Conservation (phyloP, 305 asterid genomes). For the Fraxinus nigra region DNA sequence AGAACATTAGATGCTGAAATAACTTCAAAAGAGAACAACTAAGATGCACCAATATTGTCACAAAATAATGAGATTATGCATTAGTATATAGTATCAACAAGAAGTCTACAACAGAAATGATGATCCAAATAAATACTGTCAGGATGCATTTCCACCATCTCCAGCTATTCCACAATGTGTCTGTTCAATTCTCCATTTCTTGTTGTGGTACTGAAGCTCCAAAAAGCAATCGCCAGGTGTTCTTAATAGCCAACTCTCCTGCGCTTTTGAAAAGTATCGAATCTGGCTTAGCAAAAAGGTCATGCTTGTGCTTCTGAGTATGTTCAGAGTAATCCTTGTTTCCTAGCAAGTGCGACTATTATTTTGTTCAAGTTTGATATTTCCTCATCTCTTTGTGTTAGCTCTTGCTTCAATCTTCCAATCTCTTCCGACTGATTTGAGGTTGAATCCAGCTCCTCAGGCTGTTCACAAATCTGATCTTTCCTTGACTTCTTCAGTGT, state of each 20-base stretch:
- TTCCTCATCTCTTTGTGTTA: constrained; percentile 58
- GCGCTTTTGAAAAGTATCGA: not conserved
- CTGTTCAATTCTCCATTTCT: not conserved
- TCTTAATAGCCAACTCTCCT: not conserved
- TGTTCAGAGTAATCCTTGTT: constrained; percentile 61
- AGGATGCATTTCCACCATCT: not conserved
- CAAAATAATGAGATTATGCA: not conserved
- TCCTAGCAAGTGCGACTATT: constrained; percentile 71
- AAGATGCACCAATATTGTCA: not conserved
- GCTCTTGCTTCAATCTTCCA: constrained; percentile 54
- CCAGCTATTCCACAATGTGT: not conserved
- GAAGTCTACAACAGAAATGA: not conserved
- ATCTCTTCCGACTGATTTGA: constrained; percentile 44
- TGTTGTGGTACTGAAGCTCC: not conserved
- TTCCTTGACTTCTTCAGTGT: constrained; percentile 47
- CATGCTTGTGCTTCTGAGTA: not conserved
- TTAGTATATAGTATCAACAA: not conserved
- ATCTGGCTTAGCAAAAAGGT: not conserved
- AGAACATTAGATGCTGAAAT: not conserved
- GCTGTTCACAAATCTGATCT: constrained; percentile 28
- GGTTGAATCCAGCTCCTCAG: constrained; percentile 16
- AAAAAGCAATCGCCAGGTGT: not conserved
- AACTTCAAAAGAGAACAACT: not conserved
- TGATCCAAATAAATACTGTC: not conserved
- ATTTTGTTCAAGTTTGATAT: constrained; percentile 60